These are phyloP conservation scores for Wickerhamiella infanticola DNA, from an alignment of 1,139 yeast genomes.

Conservation along the genomic window DNA sequence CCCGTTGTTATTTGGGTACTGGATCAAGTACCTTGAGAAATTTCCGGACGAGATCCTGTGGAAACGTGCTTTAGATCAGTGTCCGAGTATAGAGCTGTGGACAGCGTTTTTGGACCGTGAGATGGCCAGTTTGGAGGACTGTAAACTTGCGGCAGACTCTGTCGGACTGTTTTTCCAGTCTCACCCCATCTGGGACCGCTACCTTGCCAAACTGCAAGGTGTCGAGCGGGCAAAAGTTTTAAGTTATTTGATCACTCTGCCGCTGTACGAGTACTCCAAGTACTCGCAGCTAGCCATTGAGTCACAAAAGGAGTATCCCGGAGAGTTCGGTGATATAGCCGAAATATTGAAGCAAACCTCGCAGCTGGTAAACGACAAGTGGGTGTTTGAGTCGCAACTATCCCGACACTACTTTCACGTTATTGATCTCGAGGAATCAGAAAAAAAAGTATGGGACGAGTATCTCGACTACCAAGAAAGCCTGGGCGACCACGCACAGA, in stretches of 20 bases:
- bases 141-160: slow-evolving; percentile 44
- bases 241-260: slow-evolving; percentile 41
- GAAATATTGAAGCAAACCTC: slow-evolving; percentile 50
- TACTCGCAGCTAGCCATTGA: slow-evolving; percentile 26
- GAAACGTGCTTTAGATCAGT: slow-evolving; percentile 35
- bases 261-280: slow-evolving; percentile 59
- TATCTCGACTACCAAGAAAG: slow-evolving; percentile 46
- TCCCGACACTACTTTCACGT: slow-evolving; percentile 38
- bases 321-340: slow-evolving; percentile 14
- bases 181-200: slow-evolving; percentile 59
- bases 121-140: slow-evolving; percentile 22
- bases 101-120: slow-evolving; percentile 32
- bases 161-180: slow-evolving; percentile 65
- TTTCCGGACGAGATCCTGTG: slow-evolving; percentile 27
- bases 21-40: slow-evolving; percentile 37
- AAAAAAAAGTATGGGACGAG: slow-evolving; percentile 43
- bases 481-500: slow-evolving; percentile 19
- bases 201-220: slow-evolving; percentile 33
- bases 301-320: slow-evolving; percentile 11
- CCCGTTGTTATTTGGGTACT: slow-evolving; percentile 63
- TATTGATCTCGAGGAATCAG: slow-evolving; percentile 30
- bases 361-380: slow-evolving; percentile 43
- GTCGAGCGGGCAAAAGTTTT: slow-evolving; percentile 9
- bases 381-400: slow-evolving; percentile 46
- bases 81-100: slow-evolving; percentile 57